Evolutionary conservation across 768 basidiomycete genomes (phyloP).

Genomic region (Coprinopsis sp.): DNA sequence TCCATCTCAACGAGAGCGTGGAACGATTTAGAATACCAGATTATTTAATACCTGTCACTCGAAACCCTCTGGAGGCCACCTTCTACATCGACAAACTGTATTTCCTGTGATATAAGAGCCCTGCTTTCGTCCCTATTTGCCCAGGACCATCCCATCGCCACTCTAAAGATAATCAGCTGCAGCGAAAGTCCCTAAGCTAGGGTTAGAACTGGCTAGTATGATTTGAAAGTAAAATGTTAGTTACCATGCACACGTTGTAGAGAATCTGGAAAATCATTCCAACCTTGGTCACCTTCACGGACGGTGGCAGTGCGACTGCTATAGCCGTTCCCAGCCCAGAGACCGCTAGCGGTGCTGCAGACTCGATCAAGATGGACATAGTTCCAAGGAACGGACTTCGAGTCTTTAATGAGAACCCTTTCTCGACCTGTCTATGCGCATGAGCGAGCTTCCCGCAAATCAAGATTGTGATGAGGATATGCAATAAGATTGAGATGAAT

Average conservation of each 20-base stretch:
- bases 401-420: background rate
- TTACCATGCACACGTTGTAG: too few relatives aligned
- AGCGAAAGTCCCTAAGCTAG: background rate
- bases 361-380: background rate
- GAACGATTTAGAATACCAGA: too few relatives aligned
- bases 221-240: too few relatives aligned
- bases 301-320: background rate
- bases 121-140: too few relatives aligned
- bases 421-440: background rate
- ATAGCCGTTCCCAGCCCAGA: background rate
- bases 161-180: background rate
- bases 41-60: too few relatives aligned
- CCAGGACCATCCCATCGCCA: background rate
- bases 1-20: too few relatives aligned
- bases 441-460: background rate
- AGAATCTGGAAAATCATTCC: too few relatives aligned
- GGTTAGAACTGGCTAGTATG: too few relatives aligned
- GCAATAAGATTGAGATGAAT: background rate
- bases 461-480: background rate
- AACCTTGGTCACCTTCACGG: too few relatives aligned
- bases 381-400: background rate
- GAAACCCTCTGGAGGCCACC: too few relatives aligned
- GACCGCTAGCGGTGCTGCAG: background rate
- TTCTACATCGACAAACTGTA: too few relatives aligned
- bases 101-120: too few relatives aligned